Conservation (phyloP, 2,329 filamentous ascomycete species). For the Intubia oerlemansii region DNA sequence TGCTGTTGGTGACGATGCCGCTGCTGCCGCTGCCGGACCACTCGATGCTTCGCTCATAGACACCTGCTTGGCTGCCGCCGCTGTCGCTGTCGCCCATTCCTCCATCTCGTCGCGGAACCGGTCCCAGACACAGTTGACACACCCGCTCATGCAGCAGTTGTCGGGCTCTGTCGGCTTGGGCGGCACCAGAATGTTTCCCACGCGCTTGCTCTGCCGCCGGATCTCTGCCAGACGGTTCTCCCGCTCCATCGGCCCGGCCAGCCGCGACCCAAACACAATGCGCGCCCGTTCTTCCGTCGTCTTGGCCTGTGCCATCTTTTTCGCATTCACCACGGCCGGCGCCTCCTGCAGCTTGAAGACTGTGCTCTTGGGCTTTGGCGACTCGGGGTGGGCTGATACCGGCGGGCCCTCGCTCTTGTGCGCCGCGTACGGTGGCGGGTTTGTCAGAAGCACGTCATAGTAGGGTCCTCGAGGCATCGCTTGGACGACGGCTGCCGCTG, state of each 20-base stretch:
- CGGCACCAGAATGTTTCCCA: slow-evolving; percentile 68
- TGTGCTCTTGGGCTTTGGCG: too few species aligned
- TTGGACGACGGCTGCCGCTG: too few species aligned
- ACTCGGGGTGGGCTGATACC: slow-evolving; percentile 13
- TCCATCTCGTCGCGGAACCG: slow-evolving; percentile 80
- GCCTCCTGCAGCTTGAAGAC: slow-evolving; percentile 1
- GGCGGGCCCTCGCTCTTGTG: slow-evolving; percentile 21
- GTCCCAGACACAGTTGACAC: slow-evolving; percentile 96
- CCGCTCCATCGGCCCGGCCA: slow-evolving; percentile 52
- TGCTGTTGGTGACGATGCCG: too few species aligned
- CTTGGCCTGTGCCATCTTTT: not conserved
- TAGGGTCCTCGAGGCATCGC: slow-evolving; percentile 32
- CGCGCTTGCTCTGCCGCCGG: slow-evolving; percentile 33
- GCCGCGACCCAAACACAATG: slow-evolving; percentile 63
- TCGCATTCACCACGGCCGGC: slow-evolving; percentile 9
- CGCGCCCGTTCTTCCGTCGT: slow-evolving; percentile 31
- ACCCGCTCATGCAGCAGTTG: slow-evolving; percentile 98
- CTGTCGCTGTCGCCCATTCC: slow-evolving; percentile 51
- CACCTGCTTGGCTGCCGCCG: slow-evolving; percentile 38
- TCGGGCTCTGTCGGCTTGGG: slow-evolving; percentile 77
- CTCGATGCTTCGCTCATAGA: too few species aligned
- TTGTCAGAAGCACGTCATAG: slow-evolving; percentile 34
- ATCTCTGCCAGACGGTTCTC: slow-evolving; percentile 36
- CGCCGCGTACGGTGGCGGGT: slow-evolving; percentile 18
- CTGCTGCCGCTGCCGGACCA: too few species aligned